These are phyloP conservation scores for Zoysia japonica DNA, from an alignment of 176 grass and related monocot genomes.

Conservation along the genomic window DNA sequence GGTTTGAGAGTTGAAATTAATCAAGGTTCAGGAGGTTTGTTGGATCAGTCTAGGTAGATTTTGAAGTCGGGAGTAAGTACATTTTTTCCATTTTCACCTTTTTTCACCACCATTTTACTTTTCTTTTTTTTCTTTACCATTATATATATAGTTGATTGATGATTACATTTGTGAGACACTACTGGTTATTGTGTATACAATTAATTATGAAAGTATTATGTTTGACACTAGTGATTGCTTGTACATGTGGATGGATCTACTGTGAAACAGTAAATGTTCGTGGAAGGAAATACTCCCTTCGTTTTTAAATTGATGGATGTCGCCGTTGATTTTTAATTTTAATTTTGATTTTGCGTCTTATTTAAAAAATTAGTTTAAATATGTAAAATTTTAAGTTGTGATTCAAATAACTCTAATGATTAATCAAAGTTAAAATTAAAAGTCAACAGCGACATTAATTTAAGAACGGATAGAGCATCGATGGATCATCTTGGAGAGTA, in stretches of 20 bases:
- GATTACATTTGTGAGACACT: constrained; percentile 43
- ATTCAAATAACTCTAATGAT: too few species aligned
- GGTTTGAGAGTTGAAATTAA: not conserved
- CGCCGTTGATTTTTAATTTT: too few species aligned
- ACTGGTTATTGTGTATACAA: constrained; percentile 38
- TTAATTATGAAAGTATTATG: constrained; percentile 28
- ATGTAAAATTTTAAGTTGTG: too few species aligned
- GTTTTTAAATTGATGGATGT: too few species aligned
- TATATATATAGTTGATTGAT: constrained; percentile 20
- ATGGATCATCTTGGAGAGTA: constrained; percentile 4
- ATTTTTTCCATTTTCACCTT: not conserved
- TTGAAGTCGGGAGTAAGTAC: not conserved
- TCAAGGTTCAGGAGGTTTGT: not conserved
- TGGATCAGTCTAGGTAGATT: constrained; percentile 36
- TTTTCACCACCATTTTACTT: not conserved
- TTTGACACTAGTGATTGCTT: not conserved
- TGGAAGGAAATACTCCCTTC: too few species aligned
- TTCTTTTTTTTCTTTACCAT: constrained; percentile 4
- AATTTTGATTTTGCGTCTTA: too few species aligned
- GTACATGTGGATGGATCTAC: constrained; percentile 11
- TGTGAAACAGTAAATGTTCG: not conserved
- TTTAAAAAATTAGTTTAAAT: too few species aligned
- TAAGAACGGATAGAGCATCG: not conserved
- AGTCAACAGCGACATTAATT: too few species aligned
- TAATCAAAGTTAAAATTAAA: too few species aligned